Percentiles rank a stretch among this genome's conserved stretches.
Conservation (phyloP, 208 protist genomes). For the Leishmania tarentolae region DNA sequence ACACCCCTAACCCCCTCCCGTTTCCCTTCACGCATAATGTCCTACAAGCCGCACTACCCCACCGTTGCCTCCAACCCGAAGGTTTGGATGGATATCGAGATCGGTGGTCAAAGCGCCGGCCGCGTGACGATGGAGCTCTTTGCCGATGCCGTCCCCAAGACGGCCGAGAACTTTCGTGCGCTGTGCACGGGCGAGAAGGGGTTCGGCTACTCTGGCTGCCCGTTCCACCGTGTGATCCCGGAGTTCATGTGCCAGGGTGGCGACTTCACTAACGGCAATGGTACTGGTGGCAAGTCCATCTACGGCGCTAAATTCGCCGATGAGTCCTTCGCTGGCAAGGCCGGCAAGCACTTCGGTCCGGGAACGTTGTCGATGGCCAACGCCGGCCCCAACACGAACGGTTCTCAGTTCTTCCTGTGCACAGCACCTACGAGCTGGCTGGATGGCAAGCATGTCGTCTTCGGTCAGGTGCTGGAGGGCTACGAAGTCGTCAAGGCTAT, state of each 20-base stretch:
- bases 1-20: neutral
- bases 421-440: constrained; percentile 82
- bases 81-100: constrained; percentile 56
- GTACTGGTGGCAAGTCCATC: constrained; percentile 68
- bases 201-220: constrained; percentile 42
- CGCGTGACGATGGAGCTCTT: constrained; percentile 63
- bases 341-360: constrained; percentile 68
- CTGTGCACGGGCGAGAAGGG: constrained; percentile 70
- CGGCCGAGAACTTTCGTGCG: constrained; percentile 66
- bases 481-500: constrained; percentile 88
- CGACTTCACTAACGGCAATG: constrained; percentile 60
- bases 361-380: constrained; percentile 92
- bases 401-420: constrained; percentile 94
- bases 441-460: constrained; percentile 97
- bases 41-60: constrained; percentile 83
- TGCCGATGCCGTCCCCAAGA: constrained; percentile 56
- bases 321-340: constrained; percentile 58
- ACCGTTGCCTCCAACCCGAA: constrained; percentile 79
- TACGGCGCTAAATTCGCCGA: constrained; percentile 62
- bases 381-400: constrained; percentile 93
- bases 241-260: constrained; percentile 71
- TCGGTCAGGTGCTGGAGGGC: constrained; percentile 93
- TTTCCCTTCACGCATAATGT: constrained; percentile 32
- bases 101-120: constrained; percentile 40
- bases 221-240: constrained; percentile 63